Evolutionary conservation across 108 stramenopile genomes (phyloP).

Genomic region (Skeletonema costatum): DNA sequence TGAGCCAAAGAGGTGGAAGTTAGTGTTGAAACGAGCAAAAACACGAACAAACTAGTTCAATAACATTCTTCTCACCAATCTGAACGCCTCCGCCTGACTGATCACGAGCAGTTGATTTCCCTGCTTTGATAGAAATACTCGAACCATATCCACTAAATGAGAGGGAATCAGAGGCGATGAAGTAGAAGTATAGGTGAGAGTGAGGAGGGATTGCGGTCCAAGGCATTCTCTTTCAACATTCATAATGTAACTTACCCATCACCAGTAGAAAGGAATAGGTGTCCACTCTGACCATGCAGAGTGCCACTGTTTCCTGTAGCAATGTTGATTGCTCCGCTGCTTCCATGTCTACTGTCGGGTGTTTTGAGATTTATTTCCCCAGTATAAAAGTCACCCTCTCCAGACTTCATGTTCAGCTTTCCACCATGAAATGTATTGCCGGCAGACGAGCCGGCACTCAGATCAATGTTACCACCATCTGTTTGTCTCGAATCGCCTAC

Average conservation of each 20-base stretch:
- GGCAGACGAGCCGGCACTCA: not conserved
- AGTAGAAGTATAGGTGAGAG: too few species aligned
- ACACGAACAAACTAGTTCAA: not conserved
- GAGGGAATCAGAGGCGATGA: not conserved
- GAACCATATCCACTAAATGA: not conserved
- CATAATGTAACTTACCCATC: constrained; percentile 4
- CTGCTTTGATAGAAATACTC: constrained; percentile 4
- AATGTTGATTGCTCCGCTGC: constrained; percentile 11
- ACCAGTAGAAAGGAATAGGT: not conserved
- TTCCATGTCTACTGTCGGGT: not conserved
- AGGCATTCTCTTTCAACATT: not conserved
- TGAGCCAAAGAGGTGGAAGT: not conserved
- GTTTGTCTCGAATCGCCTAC: not conserved
- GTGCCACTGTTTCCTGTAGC: constrained; percentile 5
- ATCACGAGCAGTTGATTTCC: constrained; percentile 12
- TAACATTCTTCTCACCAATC: not conserved
- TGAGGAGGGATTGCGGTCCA: not conserved
- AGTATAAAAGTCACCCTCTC: not conserved
- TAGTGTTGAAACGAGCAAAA: not conserved
- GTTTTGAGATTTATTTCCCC: constrained; percentile 9
- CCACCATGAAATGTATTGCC: not conserved
- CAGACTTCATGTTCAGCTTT: constrained; percentile 5
- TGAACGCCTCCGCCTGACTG: constrained; percentile 4
- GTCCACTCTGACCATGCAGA: not conserved
- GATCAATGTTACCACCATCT: not conserved